Percentiles rank a stretch among this genome's conserved stretches.
These are phyloP conservation scores for Huiozyma sinensis DNA, from an alignment of 805 yeast species.

Conservation along the genomic window DNA sequence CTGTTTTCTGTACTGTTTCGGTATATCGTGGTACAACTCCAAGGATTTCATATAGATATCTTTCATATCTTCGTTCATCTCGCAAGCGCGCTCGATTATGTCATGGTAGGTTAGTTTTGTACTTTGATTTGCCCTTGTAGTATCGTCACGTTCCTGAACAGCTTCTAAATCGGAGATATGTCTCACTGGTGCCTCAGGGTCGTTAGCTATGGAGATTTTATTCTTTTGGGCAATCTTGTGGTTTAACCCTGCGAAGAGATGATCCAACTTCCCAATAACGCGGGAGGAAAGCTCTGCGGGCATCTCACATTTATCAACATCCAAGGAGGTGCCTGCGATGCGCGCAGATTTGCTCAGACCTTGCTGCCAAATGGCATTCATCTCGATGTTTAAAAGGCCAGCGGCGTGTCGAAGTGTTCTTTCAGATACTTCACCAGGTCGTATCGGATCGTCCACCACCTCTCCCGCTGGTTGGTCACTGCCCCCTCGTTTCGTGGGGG, in stretches of 20 bases:
- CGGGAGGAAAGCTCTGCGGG: slow-evolving; percentile 12
- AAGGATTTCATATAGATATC: slow-evolving; percentile 24
- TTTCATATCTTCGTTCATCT: slow-evolving; percentile 24
- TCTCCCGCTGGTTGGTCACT: neutral
- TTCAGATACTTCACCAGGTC: slow-evolving; percentile 19
- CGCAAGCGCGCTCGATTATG: slow-evolving; percentile 20
- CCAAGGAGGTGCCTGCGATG: slow-evolving; percentile 8
- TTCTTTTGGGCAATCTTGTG: slow-evolving; percentile 17
- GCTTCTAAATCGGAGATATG: neutral
- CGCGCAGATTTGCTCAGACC: slow-evolving; percentile 13
- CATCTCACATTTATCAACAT: slow-evolving; percentile 17
- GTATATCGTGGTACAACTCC: slow-evolving; percentile 24
- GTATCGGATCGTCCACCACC: neutral
- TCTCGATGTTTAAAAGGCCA: slow-evolving; percentile 18
- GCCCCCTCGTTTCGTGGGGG: neutral
- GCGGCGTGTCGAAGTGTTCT: slow-evolving; percentile 17
- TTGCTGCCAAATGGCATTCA: slow-evolving; percentile 23
- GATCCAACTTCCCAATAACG: slow-evolving; percentile 19
- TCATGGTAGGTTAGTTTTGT: slow-evolving; percentile 19
- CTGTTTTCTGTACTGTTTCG: slow-evolving; percentile 12
- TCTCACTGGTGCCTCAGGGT: neutral
- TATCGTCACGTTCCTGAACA: slow-evolving; percentile 1
- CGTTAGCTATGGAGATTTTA: slow-evolving; percentile 7
- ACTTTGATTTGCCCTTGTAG: slow-evolving; percentile 8
- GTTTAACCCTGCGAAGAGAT: slow-evolving; percentile 20